phyloP scores from a whole-genome alignment of 495 filamentous ascomycete genomes.

The Neurospora sp. region DNA sequence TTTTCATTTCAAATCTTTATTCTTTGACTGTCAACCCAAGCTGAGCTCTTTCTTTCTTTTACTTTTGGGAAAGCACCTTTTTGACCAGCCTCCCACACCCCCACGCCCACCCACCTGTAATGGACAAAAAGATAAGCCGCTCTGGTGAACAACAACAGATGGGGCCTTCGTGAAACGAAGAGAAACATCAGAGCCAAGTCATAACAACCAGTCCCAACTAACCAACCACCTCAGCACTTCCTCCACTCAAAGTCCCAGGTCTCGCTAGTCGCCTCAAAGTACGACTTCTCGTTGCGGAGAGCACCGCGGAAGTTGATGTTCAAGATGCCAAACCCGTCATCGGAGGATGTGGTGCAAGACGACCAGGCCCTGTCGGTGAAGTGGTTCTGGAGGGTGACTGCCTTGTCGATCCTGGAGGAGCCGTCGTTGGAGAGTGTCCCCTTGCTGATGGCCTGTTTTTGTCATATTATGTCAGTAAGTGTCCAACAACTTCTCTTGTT shows the following conservation, averaged over 20 bases:
- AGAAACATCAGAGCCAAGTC: neutral
- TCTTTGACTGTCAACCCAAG: neutral
- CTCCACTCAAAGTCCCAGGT: constrained; percentile 35
- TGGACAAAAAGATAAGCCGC: no score
- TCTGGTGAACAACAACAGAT: neutral
- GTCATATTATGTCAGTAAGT: no score
- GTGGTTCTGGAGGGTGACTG: constrained; percentile 21
- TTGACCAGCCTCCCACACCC: neutral
- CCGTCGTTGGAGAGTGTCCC: constrained; percentile 20
- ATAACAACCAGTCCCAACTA: no score
- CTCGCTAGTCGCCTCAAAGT: constrained; percentile 31
- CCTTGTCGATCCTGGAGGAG: constrained; percentile 16
- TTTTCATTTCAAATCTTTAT: neutral
- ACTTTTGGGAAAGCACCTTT: neutral
- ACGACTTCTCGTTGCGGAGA: constrained; percentile 24
- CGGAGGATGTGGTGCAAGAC: constrained; percentile 20
- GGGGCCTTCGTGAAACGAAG: neutral
- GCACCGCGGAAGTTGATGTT: constrained; percentile 38
- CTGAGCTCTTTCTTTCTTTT: neutral
- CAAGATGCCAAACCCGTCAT: constrained; percentile 27
- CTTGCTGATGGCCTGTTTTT: constrained; percentile 14
- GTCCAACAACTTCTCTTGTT: no score
- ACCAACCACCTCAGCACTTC: constrained; percentile 20
- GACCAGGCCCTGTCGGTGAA: constrained; percentile 26
- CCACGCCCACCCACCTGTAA: no score